Base-by-base conservation (phyloP, 2,329 filamentous ascomycete genomes). In the Ophiostoma angusticollis region DNA sequence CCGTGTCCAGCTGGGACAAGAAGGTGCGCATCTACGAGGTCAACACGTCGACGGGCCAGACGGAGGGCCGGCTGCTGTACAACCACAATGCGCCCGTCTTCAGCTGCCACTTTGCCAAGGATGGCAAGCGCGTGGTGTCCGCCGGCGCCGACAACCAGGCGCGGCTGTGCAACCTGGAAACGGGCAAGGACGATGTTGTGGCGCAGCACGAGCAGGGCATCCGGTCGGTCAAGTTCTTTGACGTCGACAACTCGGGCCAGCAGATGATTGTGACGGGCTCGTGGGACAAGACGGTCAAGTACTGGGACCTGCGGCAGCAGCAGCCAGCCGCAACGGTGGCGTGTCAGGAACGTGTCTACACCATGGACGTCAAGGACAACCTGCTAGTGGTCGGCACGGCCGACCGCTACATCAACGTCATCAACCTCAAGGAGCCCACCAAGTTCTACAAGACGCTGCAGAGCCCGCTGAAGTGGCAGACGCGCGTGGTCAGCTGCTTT, bases 391-490 rank as follows among this genome's bases (percentile, higher is more conserved):
- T 95, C 41, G 91, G 83, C 45, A 96, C 87, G 1, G 91, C 91
- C 11, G 91, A 98, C 56, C 78, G 91, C 44, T 93, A 93, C 61
- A 93, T 98, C 68, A 87, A 96, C 58, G 80, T 98, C 46, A 70
- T 98, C 62, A 86, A 94, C 61, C 74, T 98, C 40, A 79, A 81
- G 55, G 80, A 93, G 45, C 91, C 91, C 4, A 75, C 74, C 38
- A 85, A 84, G 52, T 85, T 95, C 61, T 95, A 93, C 74, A 98
- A 98, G 72, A 89, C 84, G 9, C 72, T 95, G 36, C 85, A 94
- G 62, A 94, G 85, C 54, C 91, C 91, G 3, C 72, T 98, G 31
- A 98, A 98, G 65, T 98, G 87, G 85, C 91, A 98, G 69, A 98
- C 91, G 2, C 72, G 89, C 42, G 85, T 93, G 11, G 84, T 96